Evolutionary conservation across 345 rosid genomes (phyloP).

Genomic region (Sonneratia alba): DNA sequence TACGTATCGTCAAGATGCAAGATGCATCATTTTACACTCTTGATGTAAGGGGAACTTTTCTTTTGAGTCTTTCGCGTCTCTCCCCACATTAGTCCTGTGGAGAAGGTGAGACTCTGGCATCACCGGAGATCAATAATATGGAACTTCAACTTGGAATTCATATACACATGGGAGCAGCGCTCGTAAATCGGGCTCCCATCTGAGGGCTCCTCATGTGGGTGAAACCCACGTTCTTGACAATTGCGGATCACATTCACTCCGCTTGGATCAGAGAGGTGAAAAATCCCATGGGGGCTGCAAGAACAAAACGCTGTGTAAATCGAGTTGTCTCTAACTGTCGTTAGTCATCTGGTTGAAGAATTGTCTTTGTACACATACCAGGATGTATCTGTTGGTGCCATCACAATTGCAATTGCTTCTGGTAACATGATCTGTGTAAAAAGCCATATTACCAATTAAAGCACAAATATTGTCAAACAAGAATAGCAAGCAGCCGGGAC

Average conservation of each 20-base stretch:
- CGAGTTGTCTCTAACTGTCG: background rate
- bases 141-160: slow-evolving; percentile 56
- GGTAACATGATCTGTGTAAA: slow-evolving; percentile 68
- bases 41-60: too few species aligned
- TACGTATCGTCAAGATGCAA: too few species aligned
- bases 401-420: slow-evolving; percentile 89
- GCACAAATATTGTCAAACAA: background rate
- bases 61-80: too few species aligned
- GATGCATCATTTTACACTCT: too few species aligned
- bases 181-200: slow-evolving; percentile 83
- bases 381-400: slow-evolving; percentile 86
- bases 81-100: background rate
- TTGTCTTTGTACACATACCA: slow-evolving; percentile 26
- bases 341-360: background rate
- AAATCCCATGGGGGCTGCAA: slow-evolving; percentile 83
- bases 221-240: slow-evolving; percentile 94
- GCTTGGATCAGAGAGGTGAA: slow-evolving; percentile 84
- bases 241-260: slow-evolving; percentile 86
- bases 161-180: slow-evolving; percentile 85
- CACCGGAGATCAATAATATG: slow-evolving; percentile 88
- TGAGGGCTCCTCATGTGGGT: slow-evolving; percentile 84
- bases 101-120: background rate
- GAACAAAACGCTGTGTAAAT: background rate
- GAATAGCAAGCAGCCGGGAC: background rate
- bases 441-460: background rate